A percentile compares a stretch with the other conserved stretches of the same genome.
Evolutionary conservation across 352 stramenopile species (phyloP).

Genomic region (Peronospora tabacina): DNA sequence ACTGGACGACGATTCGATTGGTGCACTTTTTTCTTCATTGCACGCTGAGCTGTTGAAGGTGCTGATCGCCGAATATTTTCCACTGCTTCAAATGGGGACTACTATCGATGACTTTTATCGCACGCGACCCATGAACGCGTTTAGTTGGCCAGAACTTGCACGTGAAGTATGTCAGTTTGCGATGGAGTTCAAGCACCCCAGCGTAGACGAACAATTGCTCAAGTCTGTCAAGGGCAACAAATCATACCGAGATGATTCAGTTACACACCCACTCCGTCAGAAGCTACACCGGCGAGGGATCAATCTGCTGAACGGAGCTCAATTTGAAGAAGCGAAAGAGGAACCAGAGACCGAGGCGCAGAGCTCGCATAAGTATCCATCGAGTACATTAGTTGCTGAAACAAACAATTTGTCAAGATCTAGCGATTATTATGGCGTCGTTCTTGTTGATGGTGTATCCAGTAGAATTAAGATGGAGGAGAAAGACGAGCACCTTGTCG

Average conservation of each 20-base stretch:
- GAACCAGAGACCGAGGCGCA: constrained; percentile 9
- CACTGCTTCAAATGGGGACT: constrained; percentile 58
- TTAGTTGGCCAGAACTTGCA: constrained; percentile 78
- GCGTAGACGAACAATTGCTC: constrained; percentile 56
- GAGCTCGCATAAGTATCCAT: constrained; percentile 11
- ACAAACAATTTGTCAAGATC: constrained; percentile 11
- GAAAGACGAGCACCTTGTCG: constrained; percentile 36
- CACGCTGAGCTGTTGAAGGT: constrained; percentile 45
- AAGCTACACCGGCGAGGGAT: constrained; percentile 31
- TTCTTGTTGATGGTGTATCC: constrained; percentile 34
- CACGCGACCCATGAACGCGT: constrained; percentile 61
- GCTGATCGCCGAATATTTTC: constrained; percentile 59
- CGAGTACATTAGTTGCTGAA: constrained; percentile 10
- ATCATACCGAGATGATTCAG: constrained; percentile 59
- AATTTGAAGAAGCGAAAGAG: constrained; percentile 42
- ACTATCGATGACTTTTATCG: constrained; percentile 64
- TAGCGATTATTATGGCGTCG: constrained; percentile 44
- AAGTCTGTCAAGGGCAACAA: constrained; percentile 73
- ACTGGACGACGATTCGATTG: constrained; percentile 47
- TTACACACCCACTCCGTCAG: constrained; percentile 45
- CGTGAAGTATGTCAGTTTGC: constrained; percentile 66
- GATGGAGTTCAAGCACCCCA: constrained; percentile 64
- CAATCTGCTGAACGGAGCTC: constrained; percentile 45
- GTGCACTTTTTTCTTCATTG: constrained; percentile 38
- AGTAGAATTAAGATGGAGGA: constrained; percentile 33